Evolutionary conservation across 1,284 basidiomycete genomes (phyloP).

Genomic region (Boletellus deceptivus): DNA sequence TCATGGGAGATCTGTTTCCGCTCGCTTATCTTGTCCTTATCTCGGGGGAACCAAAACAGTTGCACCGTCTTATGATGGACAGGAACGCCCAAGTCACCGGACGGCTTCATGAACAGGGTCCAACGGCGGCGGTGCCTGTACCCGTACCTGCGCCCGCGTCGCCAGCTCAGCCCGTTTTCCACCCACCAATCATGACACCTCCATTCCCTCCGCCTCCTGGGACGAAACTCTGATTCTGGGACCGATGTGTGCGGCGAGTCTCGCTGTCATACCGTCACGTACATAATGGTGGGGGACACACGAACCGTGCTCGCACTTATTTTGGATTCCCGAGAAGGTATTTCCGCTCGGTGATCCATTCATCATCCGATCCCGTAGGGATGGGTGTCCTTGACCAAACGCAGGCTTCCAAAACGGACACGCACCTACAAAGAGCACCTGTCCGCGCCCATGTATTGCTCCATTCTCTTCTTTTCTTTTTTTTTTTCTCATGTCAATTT

Average conservation of each 20-base stretch:
- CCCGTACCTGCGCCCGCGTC: conserved; percentile 24
- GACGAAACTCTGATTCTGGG: conserved; percentile 28
- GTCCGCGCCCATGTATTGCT: too few species aligned
- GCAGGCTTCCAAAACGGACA: background rate
- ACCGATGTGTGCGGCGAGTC: background rate
- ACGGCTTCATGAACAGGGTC: conserved; percentile 27
- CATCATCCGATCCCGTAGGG: background rate
- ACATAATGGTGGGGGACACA: conserved; percentile 15
- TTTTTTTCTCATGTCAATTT: conserved; percentile 18
- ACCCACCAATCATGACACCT: conserved; percentile 34
- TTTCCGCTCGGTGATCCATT: conserved; percentile 1
- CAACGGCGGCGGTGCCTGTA: conserved; percentile 15
- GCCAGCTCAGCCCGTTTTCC: conserved; percentile 23
- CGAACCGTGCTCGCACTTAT: background rate
- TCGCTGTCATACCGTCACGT: conserved; percentile 16
- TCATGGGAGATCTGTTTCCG: conserved; percentile 9
- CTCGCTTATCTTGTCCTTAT: conserved; percentile 18
- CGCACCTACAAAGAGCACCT: too few species aligned
- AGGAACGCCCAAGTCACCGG: conserved; percentile 56
- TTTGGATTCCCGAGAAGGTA: conserved; percentile 3
- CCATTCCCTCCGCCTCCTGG: conserved; percentile 32
- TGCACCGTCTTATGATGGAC: conserved; percentile 68
- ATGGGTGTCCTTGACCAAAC: conserved; percentile 9
- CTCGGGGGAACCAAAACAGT: conserved; percentile 26
- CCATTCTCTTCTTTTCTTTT: conserved; percentile 1